Evolutionary conservation across 768 basidiomycete species (phyloP).

Genomic region (Phylloporus arenicola): DNA sequence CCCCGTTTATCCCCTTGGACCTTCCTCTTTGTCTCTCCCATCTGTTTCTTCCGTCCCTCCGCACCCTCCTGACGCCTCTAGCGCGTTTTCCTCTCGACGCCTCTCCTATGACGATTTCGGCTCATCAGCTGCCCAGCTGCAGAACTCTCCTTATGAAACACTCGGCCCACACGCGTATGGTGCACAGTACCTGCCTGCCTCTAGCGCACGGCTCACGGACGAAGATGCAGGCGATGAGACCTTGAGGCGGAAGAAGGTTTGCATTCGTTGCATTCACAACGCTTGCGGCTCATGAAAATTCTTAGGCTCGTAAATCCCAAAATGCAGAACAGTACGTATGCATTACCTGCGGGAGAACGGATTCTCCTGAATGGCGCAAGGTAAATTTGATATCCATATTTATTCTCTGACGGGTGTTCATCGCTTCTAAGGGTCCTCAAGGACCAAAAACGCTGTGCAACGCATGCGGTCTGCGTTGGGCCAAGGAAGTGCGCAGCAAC

Average conservation of each 20-base stretch:
- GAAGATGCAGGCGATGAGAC: constrained; percentile 49
- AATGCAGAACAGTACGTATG: constrained; percentile 75
- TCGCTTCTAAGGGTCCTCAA: constrained; percentile 61
- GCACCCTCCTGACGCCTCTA: constrained; percentile 8
- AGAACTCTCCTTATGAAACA: constrained; percentile 16
- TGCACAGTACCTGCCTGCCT: constrained; percentile 13
- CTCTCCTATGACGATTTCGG: constrained; percentile 15
- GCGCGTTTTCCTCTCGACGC: constrained; percentile 15
- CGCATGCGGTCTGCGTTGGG: constrained; percentile 92
- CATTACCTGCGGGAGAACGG: constrained; percentile 88
- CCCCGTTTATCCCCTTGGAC: constrained; percentile 25
- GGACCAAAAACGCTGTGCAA: constrained; percentile 99
- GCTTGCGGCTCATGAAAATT: constrained; percentile 1
- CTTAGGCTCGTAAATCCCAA: constrained; percentile 36
- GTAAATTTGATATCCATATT: constrained; percentile 28
- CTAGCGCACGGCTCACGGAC: constrained; percentile 15
- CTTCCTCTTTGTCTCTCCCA: constrained; percentile 24
- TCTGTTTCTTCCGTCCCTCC: constrained; percentile 17
- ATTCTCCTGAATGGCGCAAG: constrained; percentile 98
- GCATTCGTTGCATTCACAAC: not conserved
- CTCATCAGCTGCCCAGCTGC: constrained; percentile 8
- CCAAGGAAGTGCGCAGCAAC: constrained; percentile 59
- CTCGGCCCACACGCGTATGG: constrained; percentile 12
- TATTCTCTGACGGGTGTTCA: constrained; percentile 15
- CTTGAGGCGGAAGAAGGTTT: constrained; percentile 61